Base-by-base conservation (phyloP, 2,329 filamentous ascomycete genomes). In the Hypomyces perniciosus region DNA sequence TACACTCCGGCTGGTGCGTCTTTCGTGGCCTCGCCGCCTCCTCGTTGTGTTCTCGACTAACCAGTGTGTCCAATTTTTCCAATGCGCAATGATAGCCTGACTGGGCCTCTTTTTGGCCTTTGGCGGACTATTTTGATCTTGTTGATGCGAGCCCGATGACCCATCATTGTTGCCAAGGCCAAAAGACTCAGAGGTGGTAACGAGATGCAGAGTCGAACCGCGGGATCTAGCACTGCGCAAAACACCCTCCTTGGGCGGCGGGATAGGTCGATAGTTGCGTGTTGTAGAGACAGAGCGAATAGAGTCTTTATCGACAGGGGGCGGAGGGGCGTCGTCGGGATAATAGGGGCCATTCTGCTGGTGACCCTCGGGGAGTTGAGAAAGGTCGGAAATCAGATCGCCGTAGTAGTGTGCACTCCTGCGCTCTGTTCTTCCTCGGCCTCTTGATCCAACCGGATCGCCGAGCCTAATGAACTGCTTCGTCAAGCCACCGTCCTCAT, bases 131-230 rank as follows among this genome's bases (percentile, higher is more conserved):
- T 54, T 59, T 49, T 66, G 59, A 48, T 63, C 60, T 50, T 65
- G 60, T 28, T 61, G 54, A 54, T 69, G 58, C 39, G 62, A 59
- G 35, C 50, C 46, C 6, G 51, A 46, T 2, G 49, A 43, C 1
- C 43, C 44, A 35, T 53, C 57, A 33, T 47, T 59, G 29, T 58
- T 56, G 48, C 65, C 66, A n/a, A 66, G 57, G 20, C 67, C 68
- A 12, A 81, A 56, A 1, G 72, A 73, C 13, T 81, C 78, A 6
- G 75, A 74, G 0, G 81, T 83, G 8, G 88, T 86, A 37, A 95
- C 90, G 4, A 95, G 80, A 63, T 96, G 90, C 31, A 96, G 78
- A 56, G 90, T 93, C 58, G 90, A 96, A 40, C 88, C 87, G 54
- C 89, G 78, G 57, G 88, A 87, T 59, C 86, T 78, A 53, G 87